Percentiles rank a stretch among this genome's conserved stretches.
Conservation (phyloP, 2,329 filamentous ascomycete species). For the Pseudocercospora fijiensis region DNA sequence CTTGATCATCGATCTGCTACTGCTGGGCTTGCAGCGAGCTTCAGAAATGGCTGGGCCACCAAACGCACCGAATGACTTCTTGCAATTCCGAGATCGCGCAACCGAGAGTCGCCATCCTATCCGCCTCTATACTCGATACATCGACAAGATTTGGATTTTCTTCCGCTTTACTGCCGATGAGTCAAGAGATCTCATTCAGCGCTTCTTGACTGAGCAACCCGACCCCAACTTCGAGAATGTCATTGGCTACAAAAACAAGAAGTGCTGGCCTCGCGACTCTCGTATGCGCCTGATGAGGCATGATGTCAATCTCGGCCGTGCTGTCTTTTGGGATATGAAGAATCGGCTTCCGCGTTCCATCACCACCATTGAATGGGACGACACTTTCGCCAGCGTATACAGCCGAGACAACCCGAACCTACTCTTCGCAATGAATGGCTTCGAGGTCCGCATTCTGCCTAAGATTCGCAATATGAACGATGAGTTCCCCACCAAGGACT, state of each 20-base stretch:
- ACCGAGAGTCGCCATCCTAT: slow-evolving; percentile 94
- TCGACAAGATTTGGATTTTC: slow-evolving; percentile 98
- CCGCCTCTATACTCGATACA: slow-evolving; percentile 94
- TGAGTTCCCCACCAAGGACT: slow-evolving; percentile 96
- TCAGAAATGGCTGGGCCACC: slow-evolving; percentile 96
- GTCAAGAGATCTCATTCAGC: slow-evolving; percentile 91
- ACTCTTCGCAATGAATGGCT: slow-evolving; percentile 96
- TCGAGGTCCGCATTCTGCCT: slow-evolving; percentile 92
- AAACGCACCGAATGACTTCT: slow-evolving; percentile 91
- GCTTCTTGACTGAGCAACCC: slow-evolving; percentile 95
- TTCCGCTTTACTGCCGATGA: slow-evolving; percentile 91
- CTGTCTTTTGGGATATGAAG: slow-evolving; percentile 98
- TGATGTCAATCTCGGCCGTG: slow-evolving; percentile 94
- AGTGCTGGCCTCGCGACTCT: slow-evolving; percentile 97
- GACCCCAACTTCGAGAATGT: slow-evolving; percentile 99
- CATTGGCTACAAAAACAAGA: slow-evolving; percentile 98
- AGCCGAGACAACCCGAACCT: slow-evolving; percentile 96
- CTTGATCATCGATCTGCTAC: slow-evolving; percentile 85
- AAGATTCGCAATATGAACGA: slow-evolving; percentile 95
- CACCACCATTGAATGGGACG: slow-evolving; percentile 98
- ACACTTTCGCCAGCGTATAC: slow-evolving; percentile 97
- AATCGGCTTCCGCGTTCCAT: slow-evolving; percentile 91
- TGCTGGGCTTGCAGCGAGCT: slow-evolving; percentile 91
- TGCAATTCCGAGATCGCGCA: slow-evolving; percentile 91
- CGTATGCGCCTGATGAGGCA: slow-evolving; percentile 98